phyloP scores from a whole-genome alignment of 2,329 filamentous ascomycete genomes.

The Tolypocladium pustulatum region DNA sequence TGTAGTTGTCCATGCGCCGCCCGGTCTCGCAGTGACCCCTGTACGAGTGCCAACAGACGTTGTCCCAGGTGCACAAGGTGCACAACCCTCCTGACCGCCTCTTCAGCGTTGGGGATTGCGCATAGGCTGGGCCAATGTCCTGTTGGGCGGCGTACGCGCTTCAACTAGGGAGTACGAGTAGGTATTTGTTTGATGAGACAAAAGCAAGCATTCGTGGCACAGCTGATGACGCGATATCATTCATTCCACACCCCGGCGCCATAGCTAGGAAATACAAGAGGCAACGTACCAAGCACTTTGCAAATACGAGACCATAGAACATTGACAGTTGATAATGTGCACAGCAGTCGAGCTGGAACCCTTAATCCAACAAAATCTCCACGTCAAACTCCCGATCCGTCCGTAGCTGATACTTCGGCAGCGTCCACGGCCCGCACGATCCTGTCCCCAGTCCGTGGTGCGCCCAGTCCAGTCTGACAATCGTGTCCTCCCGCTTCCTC shows the following conservation, averaged over 20 bases:
- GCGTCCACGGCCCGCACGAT: conserved; percentile 48
- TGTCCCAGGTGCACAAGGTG: neutral
- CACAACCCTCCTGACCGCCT: neutral
- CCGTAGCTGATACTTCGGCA: conserved; percentile 35
- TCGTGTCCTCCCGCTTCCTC: conserved; percentile 35
- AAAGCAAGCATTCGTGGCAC: neutral
- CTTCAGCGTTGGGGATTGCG: neutral
- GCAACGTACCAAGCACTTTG: too few relatives aligned
- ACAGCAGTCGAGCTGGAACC: neutral
- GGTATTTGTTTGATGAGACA: neutral
- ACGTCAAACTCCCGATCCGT: conserved; percentile 30
- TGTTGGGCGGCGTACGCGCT: neutral
- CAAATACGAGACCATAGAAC: too few relatives aligned
- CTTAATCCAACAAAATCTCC: conserved; percentile 31
- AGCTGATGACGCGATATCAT: neutral
- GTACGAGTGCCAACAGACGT: neutral
- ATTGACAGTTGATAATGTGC: too few relatives aligned
- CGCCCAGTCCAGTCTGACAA: conserved; percentile 48
- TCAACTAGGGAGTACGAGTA: neutral
- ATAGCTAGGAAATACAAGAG: too few relatives aligned
- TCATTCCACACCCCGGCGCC: too few relatives aligned
- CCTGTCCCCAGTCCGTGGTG: conserved; percentile 55
- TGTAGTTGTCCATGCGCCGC: neutral
- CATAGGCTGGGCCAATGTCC: too few relatives aligned
- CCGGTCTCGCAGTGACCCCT: neutral